phyloP scores from a whole-genome alignment of 176 grass and related monocot genomes.

The Rhynchospora breviuscula region DNA sequence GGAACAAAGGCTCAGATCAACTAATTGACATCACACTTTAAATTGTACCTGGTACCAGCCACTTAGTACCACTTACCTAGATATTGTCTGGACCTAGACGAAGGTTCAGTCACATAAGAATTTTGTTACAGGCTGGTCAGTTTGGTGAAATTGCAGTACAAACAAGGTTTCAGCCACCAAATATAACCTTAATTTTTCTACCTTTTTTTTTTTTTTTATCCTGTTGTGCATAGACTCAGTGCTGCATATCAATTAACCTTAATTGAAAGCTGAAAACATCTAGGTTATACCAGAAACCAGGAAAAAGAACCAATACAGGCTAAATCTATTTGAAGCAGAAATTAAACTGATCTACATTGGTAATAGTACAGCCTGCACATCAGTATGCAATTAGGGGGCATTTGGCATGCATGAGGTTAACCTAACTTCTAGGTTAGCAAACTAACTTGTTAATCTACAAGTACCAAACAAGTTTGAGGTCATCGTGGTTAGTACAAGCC shows the following conservation, averaged over 20 bases:
- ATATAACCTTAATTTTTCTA: neutral
- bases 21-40: neutral
- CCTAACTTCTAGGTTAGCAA: no score
- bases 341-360: neutral
- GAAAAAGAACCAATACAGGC: neutral
- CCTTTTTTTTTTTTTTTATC: neutral
- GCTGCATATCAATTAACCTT: neutral
- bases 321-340: neutral
- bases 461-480: no score
- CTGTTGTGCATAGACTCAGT: neutral
- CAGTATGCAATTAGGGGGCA: no score
- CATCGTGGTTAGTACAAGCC: no score
- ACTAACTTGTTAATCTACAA: no score
- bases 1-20: neutral
- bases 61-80: neutral
- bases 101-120: neutral
- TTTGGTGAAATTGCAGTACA: neutral
- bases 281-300: neutral
- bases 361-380: neutral
- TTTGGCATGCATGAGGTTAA: no score
- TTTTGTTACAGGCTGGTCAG: neutral
- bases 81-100: neutral
- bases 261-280: neutral
- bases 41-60: neutral
- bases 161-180: neutral